Evolutionary conservation across 225 moss, liverwort and hornwort species (phyloP), one percentile per base, ranked within the genome.

Genomic region (Bryoerythrophyllum caledonicum): DNA sequence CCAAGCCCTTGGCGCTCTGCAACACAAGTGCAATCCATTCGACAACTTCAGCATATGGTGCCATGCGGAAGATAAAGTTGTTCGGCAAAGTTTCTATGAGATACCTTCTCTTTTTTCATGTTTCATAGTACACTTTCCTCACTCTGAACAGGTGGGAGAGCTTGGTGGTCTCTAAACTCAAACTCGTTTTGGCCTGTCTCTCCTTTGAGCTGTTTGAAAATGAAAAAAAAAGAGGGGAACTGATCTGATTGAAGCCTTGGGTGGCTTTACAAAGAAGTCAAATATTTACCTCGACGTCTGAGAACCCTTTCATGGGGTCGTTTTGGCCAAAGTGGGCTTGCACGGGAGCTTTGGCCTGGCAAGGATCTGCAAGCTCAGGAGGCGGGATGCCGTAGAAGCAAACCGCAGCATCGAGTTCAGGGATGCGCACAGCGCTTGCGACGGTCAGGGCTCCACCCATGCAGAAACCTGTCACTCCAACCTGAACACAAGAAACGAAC

Each of bases 251-350:
- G 48, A 48, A 48, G 13, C 43, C 43, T 14, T 14, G 43, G 12
- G 67, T 30, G 20, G 0, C 5, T 6, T 48, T 16, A 49, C 48
- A 49, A 2, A 49, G 4, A 44, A 44, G 4, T 15, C 14, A 13
- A 17, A 19, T 49, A 30, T 78, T 83, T 75, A 96, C 96, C 84
- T 77, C 94, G 34, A 48, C 23, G 53, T 97, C 97, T 41, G 94
- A 71, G 63, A 97, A 94, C 2, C 94, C 97, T 75, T 83, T 87
- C 9, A 32, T 7, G 37, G 41, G 0, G 70, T 97, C 93, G 16
- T 82, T 71, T 74, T 93, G 79, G 48, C 97, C 94, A 19, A 91
- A 94, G 82, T 94, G 94, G 5, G 88, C 97, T 89, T 97, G 94
- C 48, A 94, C 60, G 37, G 94, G 97, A 32, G 89, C 80, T 77